phyloP scores from a whole-genome alignment of 2,329 filamentous ascomycete species.

The Pyricularia sp. region DNA sequence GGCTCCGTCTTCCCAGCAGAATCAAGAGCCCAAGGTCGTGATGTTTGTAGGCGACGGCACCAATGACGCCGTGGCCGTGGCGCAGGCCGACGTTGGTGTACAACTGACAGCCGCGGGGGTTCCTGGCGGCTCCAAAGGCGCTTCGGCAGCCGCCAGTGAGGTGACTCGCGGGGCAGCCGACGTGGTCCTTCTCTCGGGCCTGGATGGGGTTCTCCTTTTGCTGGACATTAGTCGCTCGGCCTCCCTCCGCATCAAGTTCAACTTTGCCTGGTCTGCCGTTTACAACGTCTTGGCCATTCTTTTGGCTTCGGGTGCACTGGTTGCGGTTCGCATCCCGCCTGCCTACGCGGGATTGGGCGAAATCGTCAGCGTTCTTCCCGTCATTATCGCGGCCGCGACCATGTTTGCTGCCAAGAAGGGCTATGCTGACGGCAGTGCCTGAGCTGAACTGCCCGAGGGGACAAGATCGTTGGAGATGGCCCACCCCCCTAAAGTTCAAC shows the following conservation, averaged over 20 bases:
- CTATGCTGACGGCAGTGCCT: background rate
- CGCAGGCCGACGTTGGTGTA: conserved; percentile 50
- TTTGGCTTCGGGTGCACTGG: conserved; percentile 49
- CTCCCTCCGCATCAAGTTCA: conserved; percentile 40
- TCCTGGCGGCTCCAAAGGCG: background rate
- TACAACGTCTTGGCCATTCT: conserved; percentile 56
- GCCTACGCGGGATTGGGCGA: conserved; percentile 52
- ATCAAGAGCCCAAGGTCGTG: conserved; percentile 25
- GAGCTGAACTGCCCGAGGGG: background rate
- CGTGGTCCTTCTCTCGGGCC: conserved; percentile 43
- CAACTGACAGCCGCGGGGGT: conserved; percentile 33
- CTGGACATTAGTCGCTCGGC: conserved; percentile 33
- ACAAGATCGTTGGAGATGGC: background rate
- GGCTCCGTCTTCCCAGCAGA: background rate
- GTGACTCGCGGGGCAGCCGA: conserved; percentile 47
- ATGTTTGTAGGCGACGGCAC: conserved; percentile 53
- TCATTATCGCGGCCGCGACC: conserved; percentile 29
- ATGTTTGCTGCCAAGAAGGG: conserved; percentile 3
- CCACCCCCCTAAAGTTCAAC: background rate
- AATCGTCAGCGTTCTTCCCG: conserved; percentile 54
- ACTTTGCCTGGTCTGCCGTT: conserved; percentile 51
- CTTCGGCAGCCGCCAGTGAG: conserved; percentile 27
- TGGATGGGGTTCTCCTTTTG: conserved; percentile 40
- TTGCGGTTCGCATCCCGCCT: conserved; percentile 38
- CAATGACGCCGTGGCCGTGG: conserved; percentile 54